phyloP scores from a whole-genome alignment of 2,329 filamentous ascomycete species.

The Aspergillus sp. region DNA sequence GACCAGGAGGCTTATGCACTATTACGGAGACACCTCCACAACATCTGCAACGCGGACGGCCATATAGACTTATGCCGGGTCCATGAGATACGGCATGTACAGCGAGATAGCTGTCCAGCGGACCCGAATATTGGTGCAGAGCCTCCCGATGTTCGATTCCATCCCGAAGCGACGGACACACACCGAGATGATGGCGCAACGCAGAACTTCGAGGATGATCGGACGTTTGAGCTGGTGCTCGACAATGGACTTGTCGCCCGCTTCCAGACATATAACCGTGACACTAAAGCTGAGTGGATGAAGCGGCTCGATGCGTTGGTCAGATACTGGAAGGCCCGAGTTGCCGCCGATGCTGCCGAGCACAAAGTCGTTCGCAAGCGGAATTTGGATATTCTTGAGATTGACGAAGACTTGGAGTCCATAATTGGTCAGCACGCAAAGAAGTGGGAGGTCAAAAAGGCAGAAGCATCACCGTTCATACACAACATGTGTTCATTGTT shows the following conservation, averaged over 20 bases:
- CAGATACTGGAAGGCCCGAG: conserved; percentile 62
- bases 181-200: conserved; percentile 54
- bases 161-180: conserved; percentile 48
- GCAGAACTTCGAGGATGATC: conserved; percentile 54
- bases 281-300: conserved; percentile 62
- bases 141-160: conserved; percentile 56
- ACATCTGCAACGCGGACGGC: conserved; percentile 60
- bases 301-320: conserved; percentile 55
- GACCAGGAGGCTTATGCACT: conserved; percentile 62
- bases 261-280: conserved; percentile 58
- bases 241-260: conserved; percentile 62
- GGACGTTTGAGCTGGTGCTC: conserved; percentile 61
- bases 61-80: conserved; percentile 63
- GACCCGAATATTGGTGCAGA: conserved; percentile 54
- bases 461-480: conserved; percentile 61
- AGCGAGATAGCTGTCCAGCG: conserved; percentile 50
- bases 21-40: conserved; percentile 56
- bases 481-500: conserved; percentile 68
- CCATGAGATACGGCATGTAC: conserved; percentile 55
- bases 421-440: conserved; percentile 64
- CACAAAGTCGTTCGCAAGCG: conserved; percentile 57
- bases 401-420: conserved; percentile 66
- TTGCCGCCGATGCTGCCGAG: conserved; percentile 55
- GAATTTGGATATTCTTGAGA: conserved; percentile 60
- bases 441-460: conserved; percentile 67